Evolutionary conservation across 441 rosid genomes (phyloP), one percentile per base, ranked within the genome.

Genomic region (Erysimum cheiri): DNA sequence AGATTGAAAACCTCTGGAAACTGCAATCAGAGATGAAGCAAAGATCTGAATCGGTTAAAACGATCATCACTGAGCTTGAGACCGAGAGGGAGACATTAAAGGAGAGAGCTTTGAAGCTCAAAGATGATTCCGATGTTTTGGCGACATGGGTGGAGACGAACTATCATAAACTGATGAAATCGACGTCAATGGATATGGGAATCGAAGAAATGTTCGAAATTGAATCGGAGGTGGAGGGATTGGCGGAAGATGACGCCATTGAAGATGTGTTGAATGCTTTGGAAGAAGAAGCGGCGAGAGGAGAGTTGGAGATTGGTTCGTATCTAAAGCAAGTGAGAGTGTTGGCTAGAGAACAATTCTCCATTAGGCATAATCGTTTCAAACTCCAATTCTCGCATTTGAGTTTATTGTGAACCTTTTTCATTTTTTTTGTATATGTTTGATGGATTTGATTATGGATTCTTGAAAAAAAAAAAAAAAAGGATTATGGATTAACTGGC

Each of bases 261-360:
- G 91, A 88, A 41, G 94, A 88, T 35, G 70, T 82, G 74, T 72
- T 82, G 37, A 60, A 70, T 54, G 80, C 62, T 10, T 15, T 88
- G 72, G 91, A 83, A 39, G 67, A 74, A 79, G 91, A 79, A 15
- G 32, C 69, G 12, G 82, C 64, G 44, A 60, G 26, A 10, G 83
- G 83, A 19, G 72, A 50, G 15, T 36, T 85, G 70, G 70, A 65
- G 14, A 61, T 80, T 29, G 87, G 78, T 35, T 66, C 22, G 6
- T 88, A 88, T 50, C 39, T 85, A 2, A 86, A 13, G 77, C 85
- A 80, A 57, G 82, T 88, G 11, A 84, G 94, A 62, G 60, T 14
- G 2, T 68, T 86, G 81, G 82, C 80, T 0, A 88, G 91, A 75
- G 94, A 85, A 75, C 91, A 88, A 36, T 46, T 46, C 50, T 46